Evolutionary conservation across 2,329 filamentous ascomycete genomes (phyloP).

Genomic region (Neonectria sp.): DNA sequence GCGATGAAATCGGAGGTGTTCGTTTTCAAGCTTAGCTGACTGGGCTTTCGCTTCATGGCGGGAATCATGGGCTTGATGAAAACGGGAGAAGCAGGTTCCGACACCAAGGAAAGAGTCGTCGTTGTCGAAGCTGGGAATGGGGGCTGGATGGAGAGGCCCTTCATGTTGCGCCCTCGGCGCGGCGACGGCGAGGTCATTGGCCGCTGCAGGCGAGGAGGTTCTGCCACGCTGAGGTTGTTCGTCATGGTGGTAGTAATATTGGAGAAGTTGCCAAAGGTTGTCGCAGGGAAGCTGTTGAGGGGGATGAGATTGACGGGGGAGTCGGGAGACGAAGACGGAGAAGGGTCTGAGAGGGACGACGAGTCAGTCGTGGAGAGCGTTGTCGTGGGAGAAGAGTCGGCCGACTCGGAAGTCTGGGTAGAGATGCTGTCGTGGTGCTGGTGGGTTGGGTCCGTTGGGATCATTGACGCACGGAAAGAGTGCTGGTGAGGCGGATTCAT

Average conservation of each 20-base stretch:
- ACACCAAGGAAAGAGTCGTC: conserved; percentile 66
- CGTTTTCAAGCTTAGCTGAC: conserved; percentile 84
- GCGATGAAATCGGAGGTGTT: conserved; percentile 70
- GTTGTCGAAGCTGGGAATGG: conserved; percentile 63
- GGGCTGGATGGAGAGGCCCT: conserved; percentile 84
- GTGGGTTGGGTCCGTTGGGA: conserved; percentile 69
- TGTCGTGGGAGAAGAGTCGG: conserved; percentile 95
- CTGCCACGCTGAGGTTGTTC: conserved; percentile 59
- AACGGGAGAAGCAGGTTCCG: conserved; percentile 79
- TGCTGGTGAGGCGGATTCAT: conserved; percentile 56
- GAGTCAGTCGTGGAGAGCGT: conserved; percentile 95
- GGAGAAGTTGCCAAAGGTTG: conserved; percentile 65
- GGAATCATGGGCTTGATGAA: conserved; percentile 87
- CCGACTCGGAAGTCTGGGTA: conserved; percentile 84
- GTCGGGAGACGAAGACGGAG: conserved; percentile 92
- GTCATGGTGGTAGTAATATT: conserved; percentile 51
- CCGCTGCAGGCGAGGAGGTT: conserved; percentile 61
- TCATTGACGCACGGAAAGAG: conserved; percentile 56
- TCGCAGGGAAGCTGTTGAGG: conserved; percentile 77
- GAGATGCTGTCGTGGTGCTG: conserved; percentile 85
- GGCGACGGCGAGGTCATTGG: conserved; percentile 79
- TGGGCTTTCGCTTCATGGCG: conserved; percentile 80
- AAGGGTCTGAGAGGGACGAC: conserved; percentile 89
- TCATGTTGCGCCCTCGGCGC: conserved; percentile 84
- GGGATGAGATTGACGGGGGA: conserved; percentile 84